These are phyloP conservation scores for Rhexocercosporidium sp. DNA, from an alignment of 2,329 filamentous ascomycete species.

Conservation along the genomic window DNA sequence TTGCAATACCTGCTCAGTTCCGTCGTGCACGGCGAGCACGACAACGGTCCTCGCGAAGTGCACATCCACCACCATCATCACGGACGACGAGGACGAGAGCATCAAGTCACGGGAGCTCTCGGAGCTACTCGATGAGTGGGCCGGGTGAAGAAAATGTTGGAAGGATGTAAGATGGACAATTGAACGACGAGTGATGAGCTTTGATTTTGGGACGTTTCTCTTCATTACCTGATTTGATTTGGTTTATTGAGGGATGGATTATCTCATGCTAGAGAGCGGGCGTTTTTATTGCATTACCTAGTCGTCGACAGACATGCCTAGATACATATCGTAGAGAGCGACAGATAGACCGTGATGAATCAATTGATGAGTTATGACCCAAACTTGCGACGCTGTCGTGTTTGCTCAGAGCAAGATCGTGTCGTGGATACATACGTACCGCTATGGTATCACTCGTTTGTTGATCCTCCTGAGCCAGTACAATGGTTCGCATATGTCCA, in stretches of 20 bases:
- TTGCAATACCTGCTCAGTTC: constrained; percentile 23
- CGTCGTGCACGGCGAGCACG: constrained; percentile 9
- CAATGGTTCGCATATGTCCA: not conserved
- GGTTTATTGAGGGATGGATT: not conserved
- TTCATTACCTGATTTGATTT: not conserved
- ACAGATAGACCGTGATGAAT: constrained; percentile 3
- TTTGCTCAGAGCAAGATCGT: not conserved
- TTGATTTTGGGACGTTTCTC: not conserved
- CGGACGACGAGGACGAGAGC: constrained; percentile 1
- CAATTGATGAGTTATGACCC: not conserved
- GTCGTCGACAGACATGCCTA: constrained; percentile 1
- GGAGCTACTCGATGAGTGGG: not conserved
- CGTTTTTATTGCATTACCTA: not conserved
- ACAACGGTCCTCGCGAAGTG: not conserved
- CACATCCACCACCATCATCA: constrained; percentile 11
- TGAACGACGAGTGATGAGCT: no score
- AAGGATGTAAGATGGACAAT: no score
- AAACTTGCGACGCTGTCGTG: not conserved
- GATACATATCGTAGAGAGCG: constrained; percentile 4
- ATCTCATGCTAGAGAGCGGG: constrained; percentile 1
- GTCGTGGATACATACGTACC: not conserved
- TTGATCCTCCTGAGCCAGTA: not conserved
- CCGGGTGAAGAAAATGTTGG: no score
- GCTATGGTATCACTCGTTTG: not conserved
- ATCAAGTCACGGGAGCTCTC: not conserved